phyloP scores from a whole-genome alignment of 129 eudicot species.

The Pseudognaphalium luteoalbum region DNA sequence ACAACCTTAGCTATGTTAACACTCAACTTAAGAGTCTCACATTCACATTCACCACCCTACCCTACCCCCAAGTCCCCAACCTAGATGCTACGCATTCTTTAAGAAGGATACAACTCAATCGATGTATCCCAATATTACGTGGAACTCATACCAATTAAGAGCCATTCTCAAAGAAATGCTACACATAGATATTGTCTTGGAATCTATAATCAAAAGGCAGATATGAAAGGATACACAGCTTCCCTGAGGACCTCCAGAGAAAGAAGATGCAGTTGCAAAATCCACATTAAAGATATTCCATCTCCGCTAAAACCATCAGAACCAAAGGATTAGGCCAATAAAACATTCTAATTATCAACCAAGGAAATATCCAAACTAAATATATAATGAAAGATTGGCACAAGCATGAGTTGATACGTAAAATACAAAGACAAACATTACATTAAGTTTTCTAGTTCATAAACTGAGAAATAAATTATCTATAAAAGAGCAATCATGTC shows the following conservation, averaged over 20 bases:
- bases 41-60: conserved; percentile 14
- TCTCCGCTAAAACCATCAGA: conserved; percentile 44
- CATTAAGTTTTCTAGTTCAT: not conserved
- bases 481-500: conserved; percentile 12
- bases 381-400: not conserved
- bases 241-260: conserved; percentile 94
- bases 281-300: conserved; percentile 48
- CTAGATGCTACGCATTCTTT: conserved; percentile 16
- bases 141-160: conserved; percentile 5
- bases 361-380: conserved; percentile 22
- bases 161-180: conserved; percentile 15
- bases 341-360: conserved; percentile 5
- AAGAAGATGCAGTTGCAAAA: conserved; percentile 84
- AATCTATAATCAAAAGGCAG: conserved; percentile 2
- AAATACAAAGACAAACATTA: conserved; percentile 1
- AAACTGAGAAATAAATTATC: not conserved
- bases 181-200: conserved; percentile 1
- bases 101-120: not conserved
- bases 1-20: conserved; percentile 12
- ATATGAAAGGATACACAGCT: conserved; percentile 87
- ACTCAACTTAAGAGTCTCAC: conserved; percentile 11
- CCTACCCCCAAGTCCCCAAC: not conserved
- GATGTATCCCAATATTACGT: not conserved
- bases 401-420: not conserved
- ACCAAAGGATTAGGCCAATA: conserved; percentile 20